phyloP scores from a whole-genome alignment of 2,329 filamentous ascomycete species.

The Epichloe gansuensis region DNA sequence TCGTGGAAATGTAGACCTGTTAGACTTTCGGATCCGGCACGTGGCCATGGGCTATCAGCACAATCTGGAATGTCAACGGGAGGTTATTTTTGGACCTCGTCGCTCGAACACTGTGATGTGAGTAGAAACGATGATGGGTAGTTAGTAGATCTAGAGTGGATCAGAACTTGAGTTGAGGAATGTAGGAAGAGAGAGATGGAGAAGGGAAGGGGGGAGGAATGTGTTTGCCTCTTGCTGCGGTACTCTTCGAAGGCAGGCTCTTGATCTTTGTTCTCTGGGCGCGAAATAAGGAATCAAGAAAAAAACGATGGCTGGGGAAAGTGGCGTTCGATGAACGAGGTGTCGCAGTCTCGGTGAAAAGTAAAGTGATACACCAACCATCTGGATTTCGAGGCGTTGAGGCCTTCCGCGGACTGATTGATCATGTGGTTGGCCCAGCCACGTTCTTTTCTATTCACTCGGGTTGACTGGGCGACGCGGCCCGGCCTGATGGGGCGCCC shows the following conservation, averaged over 20 bases:
- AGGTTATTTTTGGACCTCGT: not conserved
- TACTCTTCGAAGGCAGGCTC: not conserved
- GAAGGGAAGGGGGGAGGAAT: not conserved
- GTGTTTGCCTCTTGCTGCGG: not conserved
- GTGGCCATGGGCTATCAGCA: not conserved
- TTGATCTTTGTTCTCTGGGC: not conserved
- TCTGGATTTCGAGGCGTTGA: slow-evolving; percentile 6
- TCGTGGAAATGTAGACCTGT: slow-evolving; percentile 3
- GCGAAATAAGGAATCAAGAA: not conserved
- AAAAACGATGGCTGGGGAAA: slow-evolving; percentile 1
- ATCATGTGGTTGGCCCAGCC: slow-evolving; percentile 18
- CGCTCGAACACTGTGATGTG: not conserved
- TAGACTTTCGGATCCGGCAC: not conserved
- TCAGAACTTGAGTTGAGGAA: slow-evolving; percentile 3
- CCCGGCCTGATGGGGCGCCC: not conserved
- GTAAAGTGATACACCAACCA: slow-evolving; percentile 2
- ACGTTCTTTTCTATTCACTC: slow-evolving; percentile 19
- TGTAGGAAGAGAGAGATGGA: not conserved
- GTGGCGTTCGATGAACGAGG: not conserved
- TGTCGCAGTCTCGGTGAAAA: not conserved
- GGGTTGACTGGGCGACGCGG: slow-evolving; percentile 15
- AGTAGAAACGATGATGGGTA: not conserved
- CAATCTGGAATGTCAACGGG: slow-evolving; percentile 4
- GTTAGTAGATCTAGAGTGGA: slow-evolving; percentile 1
- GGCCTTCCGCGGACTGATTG: not conserved